Percentiles rank a stretch among this genome's conserved stretches.
Conservation (phyloP, 1,139 yeast species). For the Yamadazyma spencermartinsiae region DNA sequence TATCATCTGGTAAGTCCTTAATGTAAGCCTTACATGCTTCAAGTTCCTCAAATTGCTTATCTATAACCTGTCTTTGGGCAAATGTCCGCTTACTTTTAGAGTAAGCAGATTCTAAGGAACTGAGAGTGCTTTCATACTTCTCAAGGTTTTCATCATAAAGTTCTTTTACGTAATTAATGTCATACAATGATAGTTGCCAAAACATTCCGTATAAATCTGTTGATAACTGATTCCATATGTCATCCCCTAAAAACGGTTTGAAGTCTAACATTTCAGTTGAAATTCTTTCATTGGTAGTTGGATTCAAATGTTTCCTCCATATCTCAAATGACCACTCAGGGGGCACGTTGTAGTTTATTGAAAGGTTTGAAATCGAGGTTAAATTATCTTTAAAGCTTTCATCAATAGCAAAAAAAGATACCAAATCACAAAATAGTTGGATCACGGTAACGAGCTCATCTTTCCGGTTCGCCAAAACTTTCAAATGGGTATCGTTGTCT, state of each 20-base stretch:
- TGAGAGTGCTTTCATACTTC: constrained; percentile 15
- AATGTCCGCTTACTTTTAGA: constrained; percentile 31
- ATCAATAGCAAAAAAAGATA: constrained; percentile 50
- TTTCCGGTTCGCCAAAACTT: constrained; percentile 66
- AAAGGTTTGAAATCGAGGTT: constrained; percentile 47
- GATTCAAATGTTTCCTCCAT: constrained; percentile 60
- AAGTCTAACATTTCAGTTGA: neutral
- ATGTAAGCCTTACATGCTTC: constrained; percentile 24
- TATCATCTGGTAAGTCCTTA: constrained; percentile 27
- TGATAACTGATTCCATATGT: constrained; percentile 33
- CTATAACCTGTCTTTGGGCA: constrained; percentile 28
- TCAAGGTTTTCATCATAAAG: constrained; percentile 53
- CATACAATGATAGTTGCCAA: constrained; percentile 79
- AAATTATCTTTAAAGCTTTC: constrained; percentile 39
- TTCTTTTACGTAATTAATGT: constrained; percentile 56
- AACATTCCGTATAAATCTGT: constrained; percentile 57
- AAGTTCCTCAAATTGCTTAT: constrained; percentile 30
- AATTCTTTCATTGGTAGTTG: constrained; percentile 3
- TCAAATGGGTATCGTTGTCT: constrained; percentile 55
- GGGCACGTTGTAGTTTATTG: constrained; percentile 51
- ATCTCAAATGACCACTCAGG: constrained; percentile 74
- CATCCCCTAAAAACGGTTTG: neutral
- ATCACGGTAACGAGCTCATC: constrained; percentile 72
- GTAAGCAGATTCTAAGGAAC: constrained; percentile 29
- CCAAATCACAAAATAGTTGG: constrained; percentile 61